phyloP scores from a whole-genome alignment of 495 filamentous ascomycete species.

The Poronia punctata region DNA sequence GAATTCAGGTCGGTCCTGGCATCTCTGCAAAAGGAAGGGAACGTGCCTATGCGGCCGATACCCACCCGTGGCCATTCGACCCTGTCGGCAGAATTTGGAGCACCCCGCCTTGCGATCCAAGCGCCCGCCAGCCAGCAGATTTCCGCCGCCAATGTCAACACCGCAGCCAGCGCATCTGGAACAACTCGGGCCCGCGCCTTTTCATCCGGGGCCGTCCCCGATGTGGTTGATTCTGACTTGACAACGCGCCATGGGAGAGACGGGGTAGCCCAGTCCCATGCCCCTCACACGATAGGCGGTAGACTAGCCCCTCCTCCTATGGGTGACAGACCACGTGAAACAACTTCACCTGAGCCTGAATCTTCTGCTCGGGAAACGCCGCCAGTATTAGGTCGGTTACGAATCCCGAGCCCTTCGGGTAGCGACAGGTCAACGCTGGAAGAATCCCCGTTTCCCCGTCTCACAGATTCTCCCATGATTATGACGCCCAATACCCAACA shows the following conservation, averaged over 20 bases:
- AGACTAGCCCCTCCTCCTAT: slow-evolving; percentile 27
- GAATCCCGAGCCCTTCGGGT: slow-evolving; percentile 41
- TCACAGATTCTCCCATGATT: slow-evolving; percentile 35
- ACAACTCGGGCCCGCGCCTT: slow-evolving; percentile 16
- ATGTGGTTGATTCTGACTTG: slow-evolving; percentile 15
- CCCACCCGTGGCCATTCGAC: slow-evolving; percentile 67
- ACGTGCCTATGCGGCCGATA: slow-evolving; percentile 60
- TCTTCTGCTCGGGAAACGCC: slow-evolving; percentile 7
- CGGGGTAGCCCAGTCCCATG: slow-evolving; percentile 12
- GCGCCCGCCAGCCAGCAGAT: neutral
- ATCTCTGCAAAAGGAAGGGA: slow-evolving; percentile 71
- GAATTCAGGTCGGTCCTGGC: slow-evolving; percentile 89
- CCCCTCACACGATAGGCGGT: slow-evolving; percentile 22
- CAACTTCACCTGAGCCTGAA: slow-evolving; percentile 4
- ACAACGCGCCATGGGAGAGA: slow-evolving; percentile 8
- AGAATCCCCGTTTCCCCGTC: slow-evolving; percentile 34
- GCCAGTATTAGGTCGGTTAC: slow-evolving; percentile 19
- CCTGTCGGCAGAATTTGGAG: slow-evolving; percentile 2
- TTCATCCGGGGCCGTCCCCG: slow-evolving; percentile 19
- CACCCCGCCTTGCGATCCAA: slow-evolving; percentile 1
- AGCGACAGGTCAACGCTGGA: slow-evolving; percentile 40
- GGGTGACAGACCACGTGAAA: slow-evolving; percentile 8
- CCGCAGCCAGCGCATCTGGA: slow-evolving; percentile 8
- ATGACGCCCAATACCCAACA: slow-evolving; percentile 40
- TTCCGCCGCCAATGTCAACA: neutral